Evolutionary conservation across 768 basidiomycete genomes (phyloP), one percentile per base, ranked within the genome.

Genomic region (Boletus sp.): DNA sequence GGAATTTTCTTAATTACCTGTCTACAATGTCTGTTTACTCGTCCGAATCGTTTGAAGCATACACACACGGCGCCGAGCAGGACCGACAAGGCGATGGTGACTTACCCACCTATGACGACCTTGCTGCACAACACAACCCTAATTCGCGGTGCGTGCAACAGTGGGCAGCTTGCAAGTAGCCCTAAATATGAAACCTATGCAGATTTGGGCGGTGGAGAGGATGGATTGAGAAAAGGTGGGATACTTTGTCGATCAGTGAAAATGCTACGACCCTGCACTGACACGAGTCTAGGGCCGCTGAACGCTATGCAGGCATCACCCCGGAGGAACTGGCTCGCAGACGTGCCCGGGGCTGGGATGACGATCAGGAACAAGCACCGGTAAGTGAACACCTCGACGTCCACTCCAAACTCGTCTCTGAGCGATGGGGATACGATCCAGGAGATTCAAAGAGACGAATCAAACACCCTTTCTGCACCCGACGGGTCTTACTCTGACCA

Each of bases 201-300:
- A 93, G 90, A 64, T 93, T 93, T 62, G 90, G 90, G 19, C 77
- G 90, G 54, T 93, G 90, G 90, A 81, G 79, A 65, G 83, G 84
- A 7, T 93, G 90, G 90, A 88, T 93, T 52, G 90, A 93, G 74
- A 93, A 93, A 70, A 80, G 90, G 90, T 86, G 59, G 46, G 72
- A 6, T 15, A 11, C 21, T 25, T 23, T 56, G 39, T 47, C 17
- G 33, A 25, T 53, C 42, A 23, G 23, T 19, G 33, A 29, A 58
- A 38, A 47, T 14, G 6, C 21, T 44, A 7, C 17, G 41, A 49
- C 35, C 34, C 23, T 47, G 35, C 47, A 33, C 40, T 59, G 38
- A 50, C 43, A 54, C 45, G 39, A 42, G 13, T 34, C 29, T 55
- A 93, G 90, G 70, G 91, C 91, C 15, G 89, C 90, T n/a, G 90